A percentile compares a stretch with the other conserved stretches of the same genome.
phyloP scores from a whole-genome alignment of 2,329 filamentous ascomycete species.

The Myriosclerotinia curreyana region DNA sequence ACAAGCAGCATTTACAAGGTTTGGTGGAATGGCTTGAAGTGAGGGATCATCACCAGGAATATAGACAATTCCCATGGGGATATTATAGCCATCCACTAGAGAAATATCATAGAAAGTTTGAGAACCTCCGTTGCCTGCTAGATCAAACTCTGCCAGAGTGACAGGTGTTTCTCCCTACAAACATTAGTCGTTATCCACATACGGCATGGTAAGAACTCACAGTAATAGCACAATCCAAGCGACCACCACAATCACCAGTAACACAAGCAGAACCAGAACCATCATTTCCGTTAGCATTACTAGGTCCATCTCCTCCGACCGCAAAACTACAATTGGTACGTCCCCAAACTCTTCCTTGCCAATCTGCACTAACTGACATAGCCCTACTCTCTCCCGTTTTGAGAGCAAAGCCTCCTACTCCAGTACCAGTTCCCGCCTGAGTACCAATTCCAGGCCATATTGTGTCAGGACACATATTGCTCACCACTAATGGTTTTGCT shows the following conservation, averaged over 20 bases:
- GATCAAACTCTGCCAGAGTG: conserved; percentile 77
- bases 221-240: conserved; percentile 64
- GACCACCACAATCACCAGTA: conserved; percentile 74
- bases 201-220: conserved; percentile 46
- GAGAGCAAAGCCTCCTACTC: conserved; percentile 66
- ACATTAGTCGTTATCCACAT: conserved; percentile 25
- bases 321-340: conserved; percentile 80
- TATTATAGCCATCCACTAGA: conserved; percentile 80
- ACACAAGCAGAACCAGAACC: conserved; percentile 58
- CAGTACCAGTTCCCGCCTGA: conserved; percentile 66
- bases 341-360: conserved; percentile 81
- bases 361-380: conserved; percentile 66
- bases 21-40: conserved; percentile 64
- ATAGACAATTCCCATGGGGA: conserved; percentile 64
- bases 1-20: conserved; percentile 73
- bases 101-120: conserved; percentile 85
- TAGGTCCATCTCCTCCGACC: conserved; percentile 55
- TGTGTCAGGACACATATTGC: conserved; percentile 67
- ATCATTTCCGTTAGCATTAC: conserved; percentile 42
- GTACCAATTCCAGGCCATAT: conserved; percentile 77
- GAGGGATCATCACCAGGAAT: conserved; percentile 59
- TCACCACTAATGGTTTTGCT: conserved; percentile 59
- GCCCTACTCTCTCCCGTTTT: conserved; percentile 54
- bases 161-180: conserved; percentile 67
- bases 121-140: conserved; percentile 58